phyloP scores from a whole-genome alignment of 768 basidiomycete species.

The Collybia sp. region DNA sequence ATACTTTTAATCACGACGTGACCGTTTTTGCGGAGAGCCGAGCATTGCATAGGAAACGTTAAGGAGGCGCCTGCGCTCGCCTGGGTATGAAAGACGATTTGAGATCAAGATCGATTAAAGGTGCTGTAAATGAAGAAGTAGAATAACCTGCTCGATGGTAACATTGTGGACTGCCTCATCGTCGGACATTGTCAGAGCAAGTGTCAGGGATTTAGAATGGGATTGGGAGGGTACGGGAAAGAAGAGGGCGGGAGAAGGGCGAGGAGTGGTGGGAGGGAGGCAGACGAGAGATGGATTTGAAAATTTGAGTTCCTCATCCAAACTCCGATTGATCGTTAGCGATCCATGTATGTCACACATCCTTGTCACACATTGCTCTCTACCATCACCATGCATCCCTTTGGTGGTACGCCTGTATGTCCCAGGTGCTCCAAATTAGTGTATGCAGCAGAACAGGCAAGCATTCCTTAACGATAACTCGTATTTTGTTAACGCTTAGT shows the following conservation, averaged over 20 bases:
- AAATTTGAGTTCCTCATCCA: conserved; percentile 15
- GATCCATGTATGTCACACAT: no score
- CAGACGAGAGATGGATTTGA: conserved; percentile 15
- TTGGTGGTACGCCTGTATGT: conserved; percentile 67
- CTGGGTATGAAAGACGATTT: conserved; percentile 28
- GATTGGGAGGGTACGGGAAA: conserved; percentile 16
- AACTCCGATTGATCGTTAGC: conserved; percentile 18
- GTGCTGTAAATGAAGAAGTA: conserved; percentile 1
- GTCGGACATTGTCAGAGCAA: conserved; percentile 66
- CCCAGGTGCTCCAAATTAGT: conserved; percentile 73
- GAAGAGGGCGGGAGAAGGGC: conserved; percentile 18
- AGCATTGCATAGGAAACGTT: conserved; percentile 92
- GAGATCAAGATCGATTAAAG: conserved; percentile 8
- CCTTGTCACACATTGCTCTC: no score
- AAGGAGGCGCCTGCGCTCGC: conserved; percentile 69
- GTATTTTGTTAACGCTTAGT: conserved; percentile 6
- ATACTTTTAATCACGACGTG: conserved; percentile 93
- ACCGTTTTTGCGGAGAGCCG: conserved; percentile 88
- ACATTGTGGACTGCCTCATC: conserved; percentile 88
- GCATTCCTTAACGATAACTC: conserved; percentile 8
- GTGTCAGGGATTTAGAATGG: neutral
- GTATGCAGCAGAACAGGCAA: conserved; percentile 86
- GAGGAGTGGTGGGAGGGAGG: conserved; percentile 10
- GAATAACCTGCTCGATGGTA: conserved; percentile 72
- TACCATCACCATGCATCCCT: conserved; percentile 67